A percentile compares a stretch with the other conserved stretches of the same genome.
phyloP scores from a whole-genome alignment of 176 grass and related monocot genomes.

The Eleusine coracana region DNA sequence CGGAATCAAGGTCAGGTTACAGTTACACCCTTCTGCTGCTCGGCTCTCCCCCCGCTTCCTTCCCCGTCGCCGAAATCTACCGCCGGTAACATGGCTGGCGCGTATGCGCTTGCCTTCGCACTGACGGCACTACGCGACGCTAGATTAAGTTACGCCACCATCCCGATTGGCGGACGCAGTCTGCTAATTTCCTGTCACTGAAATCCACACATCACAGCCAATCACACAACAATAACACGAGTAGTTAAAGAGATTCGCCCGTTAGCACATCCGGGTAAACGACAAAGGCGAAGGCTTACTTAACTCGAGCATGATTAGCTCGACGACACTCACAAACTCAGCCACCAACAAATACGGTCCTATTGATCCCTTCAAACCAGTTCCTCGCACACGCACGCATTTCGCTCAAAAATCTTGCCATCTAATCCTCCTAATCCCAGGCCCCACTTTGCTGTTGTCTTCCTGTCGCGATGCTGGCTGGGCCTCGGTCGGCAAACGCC shows the following conservation, averaged over 20 bases:
- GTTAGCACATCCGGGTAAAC: conserved; percentile 37
- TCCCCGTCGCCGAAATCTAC: background rate
- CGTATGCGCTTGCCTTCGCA: background rate
- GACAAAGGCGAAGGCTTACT: conserved; percentile 24
- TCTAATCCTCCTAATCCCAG: conserved; percentile 17
- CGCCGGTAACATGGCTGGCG: background rate
- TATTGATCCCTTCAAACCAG: background rate
- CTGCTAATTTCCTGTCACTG: background rate
- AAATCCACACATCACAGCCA: conserved; percentile 1
- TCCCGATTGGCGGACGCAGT: background rate
- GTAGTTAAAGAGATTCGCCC: conserved; percentile 11
- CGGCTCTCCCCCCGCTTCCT: background rate
- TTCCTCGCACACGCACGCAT: background rate
- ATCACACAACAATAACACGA: background rate
- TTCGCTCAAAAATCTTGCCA: conserved; percentile 9
- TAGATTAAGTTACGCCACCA: background rate
- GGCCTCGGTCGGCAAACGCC: conserved; percentile 6
- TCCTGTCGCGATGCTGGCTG: background rate
- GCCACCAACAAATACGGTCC: conserved; percentile 37
- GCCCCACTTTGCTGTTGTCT: background rate
- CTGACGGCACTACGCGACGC: background rate
- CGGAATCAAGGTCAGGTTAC: background rate
- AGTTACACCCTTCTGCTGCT: too few species aligned
- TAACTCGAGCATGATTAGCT: conserved; percentile 35
- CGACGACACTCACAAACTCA: background rate